Conservation (phyloP, 768 basidiomycete genomes). For the Boletus sp. region DNA sequence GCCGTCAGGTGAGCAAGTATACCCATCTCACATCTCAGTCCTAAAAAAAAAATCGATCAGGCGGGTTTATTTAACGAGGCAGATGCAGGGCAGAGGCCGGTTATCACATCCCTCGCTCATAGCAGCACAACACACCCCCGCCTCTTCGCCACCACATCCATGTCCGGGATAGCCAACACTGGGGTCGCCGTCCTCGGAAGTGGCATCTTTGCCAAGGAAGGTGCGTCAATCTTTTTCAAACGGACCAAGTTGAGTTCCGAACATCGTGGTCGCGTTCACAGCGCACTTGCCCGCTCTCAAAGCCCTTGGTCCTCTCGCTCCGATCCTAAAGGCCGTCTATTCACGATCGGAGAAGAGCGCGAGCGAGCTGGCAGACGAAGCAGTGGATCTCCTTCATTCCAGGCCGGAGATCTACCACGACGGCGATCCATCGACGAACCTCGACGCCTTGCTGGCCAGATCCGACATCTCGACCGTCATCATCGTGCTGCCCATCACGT, state of each 20-base stretch:
- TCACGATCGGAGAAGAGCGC: slow-evolving; percentile 70
- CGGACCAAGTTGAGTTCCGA: too few relatives aligned
- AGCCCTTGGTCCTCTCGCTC: slow-evolving; percentile 43
- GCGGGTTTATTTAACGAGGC: not conserved
- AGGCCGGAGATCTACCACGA: slow-evolving; percentile 57
- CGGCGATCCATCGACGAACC: slow-evolving; percentile 38
- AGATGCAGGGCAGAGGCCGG: not conserved
- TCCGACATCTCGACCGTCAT: slow-evolving; percentile 71
- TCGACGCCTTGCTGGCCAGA: slow-evolving; percentile 65
- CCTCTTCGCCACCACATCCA: slow-evolving; percentile 17
- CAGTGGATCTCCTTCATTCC: slow-evolving; percentile 37
- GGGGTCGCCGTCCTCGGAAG: slow-evolving; percentile 78
- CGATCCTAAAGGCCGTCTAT: slow-evolving; percentile 66
- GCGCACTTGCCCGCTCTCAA: slow-evolving; percentile 80
- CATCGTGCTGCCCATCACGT: slow-evolving; percentile 71
- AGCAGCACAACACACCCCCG: not conserved
- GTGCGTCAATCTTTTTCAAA: too few relatives aligned
- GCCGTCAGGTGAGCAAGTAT: not conserved
- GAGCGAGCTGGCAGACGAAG: slow-evolving; percentile 47
- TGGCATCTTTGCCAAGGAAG: slow-evolving; percentile 75
- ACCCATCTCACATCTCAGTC: not conserved
- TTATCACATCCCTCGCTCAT: not conserved
- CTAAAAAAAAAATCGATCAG: not conserved
- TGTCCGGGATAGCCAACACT: slow-evolving; percentile 36
- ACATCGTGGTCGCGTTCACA: slow-evolving; percentile 33